These are phyloP conservation scores for Cyberlindnera saturnus DNA, from an alignment of 805 yeast species.

Conservation along the genomic window DNA sequence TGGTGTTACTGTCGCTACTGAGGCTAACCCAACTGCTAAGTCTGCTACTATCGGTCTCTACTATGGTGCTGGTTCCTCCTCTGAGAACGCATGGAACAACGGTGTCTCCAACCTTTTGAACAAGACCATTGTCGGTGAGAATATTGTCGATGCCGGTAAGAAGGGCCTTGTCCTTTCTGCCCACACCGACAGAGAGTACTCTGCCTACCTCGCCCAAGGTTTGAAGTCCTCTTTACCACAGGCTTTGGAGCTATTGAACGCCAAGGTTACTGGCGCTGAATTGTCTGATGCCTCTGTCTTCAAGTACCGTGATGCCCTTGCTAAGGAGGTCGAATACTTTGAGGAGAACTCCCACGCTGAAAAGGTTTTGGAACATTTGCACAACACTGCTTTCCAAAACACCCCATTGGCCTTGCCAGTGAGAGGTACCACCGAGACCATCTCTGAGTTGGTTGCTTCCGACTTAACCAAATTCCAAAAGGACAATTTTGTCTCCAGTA, in stretches of 20 bases:
- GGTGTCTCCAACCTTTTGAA: slow-evolving; percentile 70
- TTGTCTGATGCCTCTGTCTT: slow-evolving; percentile 39
- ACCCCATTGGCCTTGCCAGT: slow-evolving; percentile 74
- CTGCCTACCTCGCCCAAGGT: slow-evolving; percentile 54
- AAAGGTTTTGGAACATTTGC: slow-evolving; percentile 65
- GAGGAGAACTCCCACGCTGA: slow-evolving; percentile 51
- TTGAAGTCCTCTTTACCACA: slow-evolving; percentile 42
- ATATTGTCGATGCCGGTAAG: slow-evolving; percentile 29
- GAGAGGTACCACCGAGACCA: slow-evolving; percentile 65
- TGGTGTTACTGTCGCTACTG: slow-evolving; percentile 72
- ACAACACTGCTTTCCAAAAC: slow-evolving; percentile 83
- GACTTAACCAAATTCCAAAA: slow-evolving; percentile 55
- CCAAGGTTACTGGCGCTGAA: slow-evolving; percentile 32
- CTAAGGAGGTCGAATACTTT: slow-evolving; percentile 42
- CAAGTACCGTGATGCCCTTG: slow-evolving; percentile 40
- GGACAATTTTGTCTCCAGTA: slow-evolving; percentile 53
- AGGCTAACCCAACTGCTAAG: slow-evolving; percentile 46
- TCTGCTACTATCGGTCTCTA: slow-evolving; percentile 64
- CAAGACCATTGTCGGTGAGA: slow-evolving; percentile 37
- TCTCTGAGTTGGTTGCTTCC: slow-evolving; percentile 47
- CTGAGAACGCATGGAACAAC: slow-evolving; percentile 76
- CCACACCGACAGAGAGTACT: slow-evolving; percentile 54
- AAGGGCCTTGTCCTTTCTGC: slow-evolving; percentile 54
- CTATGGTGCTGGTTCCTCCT: slow-evolving; percentile 71
- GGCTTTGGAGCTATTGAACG: slow-evolving; percentile 48